Evolutionary conservation across 805 yeast species (phyloP).

Genomic region (Grigorovia jiainica): DNA sequence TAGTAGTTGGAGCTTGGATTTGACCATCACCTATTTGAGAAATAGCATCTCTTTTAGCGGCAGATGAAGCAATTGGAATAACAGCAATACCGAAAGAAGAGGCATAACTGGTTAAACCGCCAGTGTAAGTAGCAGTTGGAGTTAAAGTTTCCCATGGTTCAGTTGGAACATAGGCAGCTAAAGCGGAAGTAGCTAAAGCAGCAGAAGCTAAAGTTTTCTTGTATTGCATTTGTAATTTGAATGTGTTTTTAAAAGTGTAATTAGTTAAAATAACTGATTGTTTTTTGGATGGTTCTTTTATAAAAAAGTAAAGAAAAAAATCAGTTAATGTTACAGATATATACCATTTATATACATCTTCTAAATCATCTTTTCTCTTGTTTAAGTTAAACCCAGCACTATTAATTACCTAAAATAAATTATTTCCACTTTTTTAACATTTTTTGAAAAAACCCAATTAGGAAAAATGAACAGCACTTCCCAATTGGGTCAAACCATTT

Average conservation of each 20-base stretch:
- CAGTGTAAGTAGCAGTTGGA: slow-evolving; percentile 31
- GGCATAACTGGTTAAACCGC: slow-evolving; percentile 27
- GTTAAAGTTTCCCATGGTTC: slow-evolving; percentile 37
- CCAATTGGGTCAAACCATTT: no score
- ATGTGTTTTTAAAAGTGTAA: background rate
- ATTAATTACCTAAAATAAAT: no score
- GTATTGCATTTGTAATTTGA: slow-evolving; percentile 17
- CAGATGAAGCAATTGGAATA: slow-evolving; percentile 26
- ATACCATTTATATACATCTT: no score
- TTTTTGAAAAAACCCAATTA: no score
- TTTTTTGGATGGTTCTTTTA: no score
- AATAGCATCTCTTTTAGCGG: slow-evolving; percentile 28
- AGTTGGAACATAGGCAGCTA: slow-evolving; percentile 22
- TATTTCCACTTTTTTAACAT: no score
- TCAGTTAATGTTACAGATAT: no score
- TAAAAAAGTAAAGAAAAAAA: no score
- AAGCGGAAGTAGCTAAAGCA: slow-evolving; percentile 26
- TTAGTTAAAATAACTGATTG: no score
- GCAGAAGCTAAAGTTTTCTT: slow-evolving; percentile 24
- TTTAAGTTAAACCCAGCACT: no score
- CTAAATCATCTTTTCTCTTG: no score
- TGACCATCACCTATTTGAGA: slow-evolving; percentile 36
- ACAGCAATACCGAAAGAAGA: slow-evolving; percentile 37
- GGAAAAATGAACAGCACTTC: no score
- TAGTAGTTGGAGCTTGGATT: slow-evolving; percentile 27